phyloP scores from a whole-genome alignment of 169 alveolate genomes.

The Eimeria tenella region DNA sequence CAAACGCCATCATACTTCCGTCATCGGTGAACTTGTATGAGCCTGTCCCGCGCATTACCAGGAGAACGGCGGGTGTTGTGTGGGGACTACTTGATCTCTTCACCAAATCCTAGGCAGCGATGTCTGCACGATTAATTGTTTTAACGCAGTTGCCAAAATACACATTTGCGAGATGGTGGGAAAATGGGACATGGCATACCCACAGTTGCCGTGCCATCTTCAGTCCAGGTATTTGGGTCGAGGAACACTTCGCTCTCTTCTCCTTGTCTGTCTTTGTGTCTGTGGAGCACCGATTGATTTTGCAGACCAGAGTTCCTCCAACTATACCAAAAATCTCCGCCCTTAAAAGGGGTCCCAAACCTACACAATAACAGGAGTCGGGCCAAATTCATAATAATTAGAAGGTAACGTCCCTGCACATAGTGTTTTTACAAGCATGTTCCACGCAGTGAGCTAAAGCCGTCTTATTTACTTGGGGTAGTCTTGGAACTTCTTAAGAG shows the following conservation, averaged over 20 bases:
- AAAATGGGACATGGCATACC: background rate
- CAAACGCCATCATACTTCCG: conserved; percentile 69
- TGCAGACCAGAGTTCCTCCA: conserved; percentile 73
- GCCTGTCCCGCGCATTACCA: background rate
- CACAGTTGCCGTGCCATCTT: conserved; percentile 69
- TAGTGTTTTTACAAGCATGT: background rate
- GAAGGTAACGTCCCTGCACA: background rate
- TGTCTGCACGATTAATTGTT: background rate
- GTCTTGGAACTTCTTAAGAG: conserved; percentile 40
- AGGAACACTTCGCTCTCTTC: conserved; percentile 1
- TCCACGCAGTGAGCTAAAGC: background rate
- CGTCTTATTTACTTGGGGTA: conserved; percentile 50
- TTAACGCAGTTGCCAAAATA: background rate
- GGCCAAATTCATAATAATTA: background rate
- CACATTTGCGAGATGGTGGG: background rate
- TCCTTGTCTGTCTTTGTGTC: background rate
- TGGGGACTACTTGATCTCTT: background rate
- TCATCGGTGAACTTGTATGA: conserved; percentile 19
- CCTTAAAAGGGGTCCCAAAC: conserved; percentile 56
- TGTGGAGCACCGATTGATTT: conserved; percentile 60
- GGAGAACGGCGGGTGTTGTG: background rate
- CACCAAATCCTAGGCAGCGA: background rate
- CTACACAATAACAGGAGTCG: background rate
- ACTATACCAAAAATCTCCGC: conserved; percentile 45
- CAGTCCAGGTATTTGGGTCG: conserved; percentile 74